These are phyloP conservation scores for Blepharisma japonicum DNA, from an alignment of 73 alveolate genomes.

Conservation along the genomic window DNA sequence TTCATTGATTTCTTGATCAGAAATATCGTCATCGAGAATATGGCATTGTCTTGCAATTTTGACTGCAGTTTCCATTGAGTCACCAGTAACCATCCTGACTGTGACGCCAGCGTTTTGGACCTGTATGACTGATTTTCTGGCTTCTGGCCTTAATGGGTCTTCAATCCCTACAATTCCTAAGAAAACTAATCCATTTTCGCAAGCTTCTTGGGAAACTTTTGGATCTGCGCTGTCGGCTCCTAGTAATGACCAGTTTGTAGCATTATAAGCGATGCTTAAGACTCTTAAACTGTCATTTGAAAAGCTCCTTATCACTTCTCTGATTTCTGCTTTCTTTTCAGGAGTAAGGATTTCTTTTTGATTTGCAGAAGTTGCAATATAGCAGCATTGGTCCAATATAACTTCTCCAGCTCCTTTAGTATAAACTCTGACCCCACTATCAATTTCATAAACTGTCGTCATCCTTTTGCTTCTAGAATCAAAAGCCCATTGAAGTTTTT, in stretches of 20 bases:
- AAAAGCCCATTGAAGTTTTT: conserved; percentile 23
- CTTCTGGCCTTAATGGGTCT: conserved; percentile 88
- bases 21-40: conserved; percentile 50
- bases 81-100: conserved; percentile 97
- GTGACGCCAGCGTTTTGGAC: conserved; percentile 86
- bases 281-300: conserved; percentile 73
- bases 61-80: conserved; percentile 85
- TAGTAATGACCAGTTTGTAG: neutral
- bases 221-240: conserved; percentile 58
- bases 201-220: conserved; percentile 45
- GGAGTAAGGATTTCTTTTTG: conserved; percentile 39
- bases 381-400: conserved; percentile 60
- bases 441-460: conserved; percentile 34
- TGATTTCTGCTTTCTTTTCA: conserved; percentile 48
- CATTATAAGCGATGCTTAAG: conserved; percentile 60
- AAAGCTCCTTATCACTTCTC: conserved; percentile 56
- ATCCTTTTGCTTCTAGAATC: conserved; percentile 50
- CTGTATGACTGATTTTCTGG: conserved; percentile 73
- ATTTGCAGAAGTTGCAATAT: conserved; percentile 61
- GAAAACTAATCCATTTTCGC: conserved; percentile 56
- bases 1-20: conserved; percentile 16
- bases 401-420: conserved; percentile 94
- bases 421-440: conserved; percentile 58
- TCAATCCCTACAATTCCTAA: conserved; percentile 78
- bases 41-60: conserved; percentile 91